phyloP scores from a whole-genome alignment of 2,329 filamentous ascomycete species.

The Sporothrix variecibatus region DNA sequence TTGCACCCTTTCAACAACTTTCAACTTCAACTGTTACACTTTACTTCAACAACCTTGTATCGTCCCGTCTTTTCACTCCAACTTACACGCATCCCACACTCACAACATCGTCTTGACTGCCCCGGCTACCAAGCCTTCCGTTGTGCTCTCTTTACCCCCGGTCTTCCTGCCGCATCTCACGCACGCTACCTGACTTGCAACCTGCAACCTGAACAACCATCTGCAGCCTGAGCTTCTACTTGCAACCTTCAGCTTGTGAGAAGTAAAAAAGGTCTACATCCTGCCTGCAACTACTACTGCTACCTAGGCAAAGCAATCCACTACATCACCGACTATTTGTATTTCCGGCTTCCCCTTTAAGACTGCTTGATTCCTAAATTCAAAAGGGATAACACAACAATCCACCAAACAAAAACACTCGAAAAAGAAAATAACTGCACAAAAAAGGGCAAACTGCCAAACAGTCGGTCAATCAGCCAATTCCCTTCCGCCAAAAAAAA shows the following conservation, averaged over 20 bases:
- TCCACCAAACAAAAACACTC: not conserved
- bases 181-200: not conserved
- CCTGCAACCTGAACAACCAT: not conserved
- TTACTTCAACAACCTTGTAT: not conserved
- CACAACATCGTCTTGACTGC: not conserved
- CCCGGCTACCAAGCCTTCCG: not conserved
- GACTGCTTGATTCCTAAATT: not conserved
- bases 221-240: not conserved
- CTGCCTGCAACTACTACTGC: conserved; percentile 17
- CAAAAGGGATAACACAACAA: not conserved
- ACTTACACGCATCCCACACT: not conserved
- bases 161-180: not conserved
- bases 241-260: not conserved
- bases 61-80: conserved; percentile 1
- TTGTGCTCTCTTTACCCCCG: not conserved
- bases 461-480: not conserved
- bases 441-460: not conserved
- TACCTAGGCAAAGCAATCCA: conserved; percentile 2
- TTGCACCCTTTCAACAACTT: not conserved
- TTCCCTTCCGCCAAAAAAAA: not conserved
- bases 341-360: not conserved
- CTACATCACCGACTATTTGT: not conserved
- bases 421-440: not conserved
- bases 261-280: not conserved
- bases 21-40: not conserved